Conservation (phyloP, 2,329 filamentous ascomycete species). For the Hypoxylon sp. region DNA sequence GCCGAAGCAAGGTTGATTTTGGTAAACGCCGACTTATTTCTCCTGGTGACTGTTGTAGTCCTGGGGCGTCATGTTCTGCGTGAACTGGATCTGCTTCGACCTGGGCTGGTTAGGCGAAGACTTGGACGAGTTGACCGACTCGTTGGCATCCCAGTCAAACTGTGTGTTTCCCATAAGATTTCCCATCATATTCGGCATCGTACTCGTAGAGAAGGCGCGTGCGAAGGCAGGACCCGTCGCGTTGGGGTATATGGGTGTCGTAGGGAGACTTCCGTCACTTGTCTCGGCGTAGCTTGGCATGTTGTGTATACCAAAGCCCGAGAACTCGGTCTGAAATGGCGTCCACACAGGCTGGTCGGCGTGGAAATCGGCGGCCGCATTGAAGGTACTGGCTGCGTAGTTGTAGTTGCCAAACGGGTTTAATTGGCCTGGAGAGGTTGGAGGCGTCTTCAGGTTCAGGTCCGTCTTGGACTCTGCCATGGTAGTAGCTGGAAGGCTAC, state of each 20-base stretch:
- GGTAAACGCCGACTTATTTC: constrained; percentile 16
- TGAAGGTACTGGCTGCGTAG: constrained; percentile 46
- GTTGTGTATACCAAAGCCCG: constrained; percentile 51
- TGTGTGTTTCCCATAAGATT: constrained; percentile 52
- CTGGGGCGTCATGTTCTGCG: constrained; percentile 55
- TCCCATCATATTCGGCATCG: background rate
- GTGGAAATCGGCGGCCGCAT: constrained; percentile 42
- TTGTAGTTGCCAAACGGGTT: constrained; percentile 52
- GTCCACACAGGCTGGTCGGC: constrained; percentile 60
- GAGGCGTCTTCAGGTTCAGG: constrained; percentile 60
- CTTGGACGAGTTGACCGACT: constrained; percentile 50
- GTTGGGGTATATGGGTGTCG: constrained; percentile 56
- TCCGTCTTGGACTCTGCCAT: constrained; percentile 47
- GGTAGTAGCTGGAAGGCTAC: constrained; percentile 30
- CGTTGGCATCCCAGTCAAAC: constrained; percentile 59
- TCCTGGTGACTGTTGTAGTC: constrained; percentile 47
- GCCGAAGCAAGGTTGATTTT: constrained; percentile 1
- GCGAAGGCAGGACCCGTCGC: constrained; percentile 53
- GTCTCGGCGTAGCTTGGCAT: constrained; percentile 57
- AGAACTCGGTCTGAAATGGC: constrained; percentile 57
- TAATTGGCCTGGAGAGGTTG: constrained; percentile 60
- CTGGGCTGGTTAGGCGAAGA: constrained; percentile 49
- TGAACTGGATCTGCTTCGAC: constrained; percentile 56
- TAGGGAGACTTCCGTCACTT: constrained; percentile 54
- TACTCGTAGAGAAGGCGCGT: constrained; percentile 41